Evolutionary conservation across 2,329 filamentous ascomycete genomes (phyloP).

Genomic region (Tolypocladium pustulatum): DNA sequence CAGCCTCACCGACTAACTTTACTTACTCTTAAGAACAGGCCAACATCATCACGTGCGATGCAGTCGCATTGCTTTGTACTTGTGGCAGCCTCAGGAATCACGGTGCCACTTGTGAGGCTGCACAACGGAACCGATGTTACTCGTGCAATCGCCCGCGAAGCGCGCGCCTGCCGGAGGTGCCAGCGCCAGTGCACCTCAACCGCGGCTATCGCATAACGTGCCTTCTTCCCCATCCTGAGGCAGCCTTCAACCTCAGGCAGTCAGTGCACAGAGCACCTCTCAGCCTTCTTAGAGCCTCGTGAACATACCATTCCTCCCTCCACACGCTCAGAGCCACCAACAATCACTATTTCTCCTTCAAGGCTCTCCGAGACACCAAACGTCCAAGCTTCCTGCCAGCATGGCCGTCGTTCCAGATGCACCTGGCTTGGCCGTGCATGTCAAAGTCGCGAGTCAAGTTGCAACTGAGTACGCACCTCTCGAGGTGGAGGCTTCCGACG

Average conservation of each 20-base stretch:
- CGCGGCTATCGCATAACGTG: not conserved
- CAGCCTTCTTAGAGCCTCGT: not conserved
- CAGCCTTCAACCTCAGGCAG: too few species aligned
- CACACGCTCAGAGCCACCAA: not conserved
- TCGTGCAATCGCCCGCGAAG: not conserved
- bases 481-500: not conserved
- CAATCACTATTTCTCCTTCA: not conserved
- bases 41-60: not conserved
- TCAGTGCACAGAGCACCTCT: not conserved
- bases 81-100: not conserved
- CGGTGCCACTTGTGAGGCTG: not conserved
- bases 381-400: not conserved
- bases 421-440: conserved; percentile 7
- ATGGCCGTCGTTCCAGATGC: conserved; percentile 12
- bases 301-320: not conserved
- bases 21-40: too few species aligned
- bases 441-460: conserved; percentile 8
- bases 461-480: conserved; percentile 11
- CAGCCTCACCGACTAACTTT: not conserved
- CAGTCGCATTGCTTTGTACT: too few species aligned
- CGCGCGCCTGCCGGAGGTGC: not conserved
- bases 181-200: not conserved
- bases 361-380: not conserved
- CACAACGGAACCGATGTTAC: not conserved
- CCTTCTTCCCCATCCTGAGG: not conserved